Evolutionary conservation across 2,329 filamentous ascomycete species (phyloP).

Genomic region (Penicillium olsonii): DNA sequence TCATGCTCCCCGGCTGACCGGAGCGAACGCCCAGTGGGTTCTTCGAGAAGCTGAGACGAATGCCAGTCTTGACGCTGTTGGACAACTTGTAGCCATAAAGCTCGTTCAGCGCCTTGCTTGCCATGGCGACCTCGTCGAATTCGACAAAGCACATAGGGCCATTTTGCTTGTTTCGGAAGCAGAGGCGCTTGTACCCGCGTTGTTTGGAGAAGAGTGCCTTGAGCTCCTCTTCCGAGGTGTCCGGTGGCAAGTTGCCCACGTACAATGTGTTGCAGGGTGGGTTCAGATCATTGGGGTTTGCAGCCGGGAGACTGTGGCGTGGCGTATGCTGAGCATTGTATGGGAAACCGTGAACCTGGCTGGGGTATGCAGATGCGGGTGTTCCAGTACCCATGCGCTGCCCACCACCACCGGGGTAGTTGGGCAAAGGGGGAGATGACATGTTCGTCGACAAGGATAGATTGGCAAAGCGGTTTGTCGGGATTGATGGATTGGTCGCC

Average conservation of each 20-base stretch:
- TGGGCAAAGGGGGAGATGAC: slow-evolving; percentile 57
- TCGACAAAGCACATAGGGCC: slow-evolving; percentile 99
- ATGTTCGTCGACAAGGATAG: slow-evolving; percentile 72
- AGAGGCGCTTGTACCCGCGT: slow-evolving; percentile 91
- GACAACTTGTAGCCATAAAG: slow-evolving; percentile 84
- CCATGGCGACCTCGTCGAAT: slow-evolving; percentile 90
- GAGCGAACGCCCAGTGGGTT: slow-evolving; percentile 92
- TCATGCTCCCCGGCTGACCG: slow-evolving; percentile 62
- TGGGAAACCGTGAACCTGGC: slow-evolving; percentile 56
- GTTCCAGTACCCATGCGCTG: slow-evolving; percentile 51
- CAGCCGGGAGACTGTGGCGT: slow-evolving; percentile 74
- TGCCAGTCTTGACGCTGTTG: slow-evolving; percentile 92
- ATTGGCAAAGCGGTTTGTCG: slow-evolving; percentile 66
- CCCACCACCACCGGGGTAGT: slow-evolving; percentile 53
- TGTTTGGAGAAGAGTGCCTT: slow-evolving; percentile 92
- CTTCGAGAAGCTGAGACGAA: slow-evolving; percentile 94
- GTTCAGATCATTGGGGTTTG: slow-evolving; percentile 94
- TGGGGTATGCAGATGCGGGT: slow-evolving; percentile 59
- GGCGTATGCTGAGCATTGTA: slow-evolving; percentile 59
- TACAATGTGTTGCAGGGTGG: slow-evolving; percentile 97
- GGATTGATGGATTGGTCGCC: slow-evolving; percentile 71
- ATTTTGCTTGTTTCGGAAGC: slow-evolving; percentile 91
- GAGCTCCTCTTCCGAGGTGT: slow-evolving; percentile 92
- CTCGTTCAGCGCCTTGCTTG: slow-evolving; percentile 86
- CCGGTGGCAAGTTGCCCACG: slow-evolving; percentile 91